These are phyloP conservation scores for Stevia rebaudiana DNA, from an alignment of 140 eudicot genomes.

Conservation along the genomic window DNA sequence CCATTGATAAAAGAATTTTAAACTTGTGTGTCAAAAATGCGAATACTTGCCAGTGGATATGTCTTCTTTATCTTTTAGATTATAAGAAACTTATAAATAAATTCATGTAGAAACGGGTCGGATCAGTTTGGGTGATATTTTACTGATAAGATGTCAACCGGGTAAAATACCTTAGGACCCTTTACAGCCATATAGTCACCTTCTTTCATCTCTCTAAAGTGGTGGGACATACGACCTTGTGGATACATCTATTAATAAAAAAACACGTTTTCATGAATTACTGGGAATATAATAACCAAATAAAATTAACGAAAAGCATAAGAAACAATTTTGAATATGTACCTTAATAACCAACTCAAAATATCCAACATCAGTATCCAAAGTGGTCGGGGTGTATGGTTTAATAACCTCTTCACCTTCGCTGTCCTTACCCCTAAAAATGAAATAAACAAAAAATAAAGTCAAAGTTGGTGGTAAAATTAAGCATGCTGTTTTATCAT, in stretches of 20 bases:
- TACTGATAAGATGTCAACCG: not conserved
- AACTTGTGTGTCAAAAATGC: not conserved
- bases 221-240: slow-evolving; percentile 97
- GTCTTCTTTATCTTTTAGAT: not conserved
- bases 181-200: slow-evolving; percentile 76
- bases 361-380: slow-evolving; percentile 81
- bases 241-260: slow-evolving; percentile 69
- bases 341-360: slow-evolving; percentile 96
- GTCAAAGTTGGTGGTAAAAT: too few species aligned
- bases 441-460: not conserved
- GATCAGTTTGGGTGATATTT: slow-evolving; percentile 7
- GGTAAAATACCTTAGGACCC: slow-evolving; percentile 71
- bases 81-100: not conserved
- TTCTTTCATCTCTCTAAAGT: slow-evolving; percentile 86
- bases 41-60: too few species aligned
- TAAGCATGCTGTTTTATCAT: not conserved
- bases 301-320: not conserved
- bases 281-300: not conserved
- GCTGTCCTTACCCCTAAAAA: slow-evolving; percentile 75
- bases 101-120: not conserved
- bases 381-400: slow-evolving; percentile 93
- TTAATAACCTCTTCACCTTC: slow-evolving; percentile 93
- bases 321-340: slow-evolving; percentile 3
- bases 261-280: not conserved
- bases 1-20: not conserved